Evolutionary conservation across 345 rosid genomes (phyloP).

Genomic region (Citrus mangshanensis): DNA sequence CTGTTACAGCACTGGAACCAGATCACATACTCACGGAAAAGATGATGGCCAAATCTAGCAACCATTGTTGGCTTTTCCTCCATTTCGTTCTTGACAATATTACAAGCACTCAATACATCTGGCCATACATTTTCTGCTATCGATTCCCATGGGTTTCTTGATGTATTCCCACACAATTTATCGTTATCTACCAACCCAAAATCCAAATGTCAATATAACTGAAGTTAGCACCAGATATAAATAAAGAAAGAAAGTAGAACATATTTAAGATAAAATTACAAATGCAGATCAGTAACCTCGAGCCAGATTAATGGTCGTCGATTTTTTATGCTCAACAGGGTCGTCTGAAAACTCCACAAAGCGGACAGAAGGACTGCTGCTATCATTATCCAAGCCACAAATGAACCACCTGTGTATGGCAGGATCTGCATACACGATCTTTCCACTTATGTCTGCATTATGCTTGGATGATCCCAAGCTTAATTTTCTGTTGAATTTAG

Average conservation of each 20-base stretch:
- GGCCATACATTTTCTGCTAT: slow-evolving; percentile 22
- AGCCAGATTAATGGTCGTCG: not conserved
- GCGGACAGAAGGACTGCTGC: slow-evolving; percentile 8
- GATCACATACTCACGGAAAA: slow-evolving; percentile 2
- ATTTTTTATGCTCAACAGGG: not conserved
- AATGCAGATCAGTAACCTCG: slow-evolving; percentile 4
- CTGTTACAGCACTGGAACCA: too few relatives aligned
- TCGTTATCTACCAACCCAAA: not conserved
- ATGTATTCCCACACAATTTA: not conserved
- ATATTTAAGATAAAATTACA: not conserved
- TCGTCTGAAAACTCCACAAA: slow-evolving; percentile 15
- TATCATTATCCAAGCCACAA: slow-evolving; percentile 13
- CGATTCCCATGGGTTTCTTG: slow-evolving; percentile 10
- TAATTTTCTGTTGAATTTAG: not conserved
- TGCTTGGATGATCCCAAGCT: not conserved
- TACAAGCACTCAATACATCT: slow-evolving; percentile 20
- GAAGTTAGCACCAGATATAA: not conserved
- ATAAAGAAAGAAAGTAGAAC: not conserved
- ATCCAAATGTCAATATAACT: not conserved
- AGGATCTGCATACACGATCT: slow-evolving; percentile 6
- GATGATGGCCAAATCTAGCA: slow-evolving; percentile 25
- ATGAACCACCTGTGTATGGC: slow-evolving; percentile 19
- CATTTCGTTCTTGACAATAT: slow-evolving; percentile 11
- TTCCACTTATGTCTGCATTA: not conserved
- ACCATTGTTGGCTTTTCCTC: slow-evolving; percentile 18